phyloP scores from a whole-genome alignment of 1,284 basidiomycete species.

The Ustilago loliicola region DNA sequence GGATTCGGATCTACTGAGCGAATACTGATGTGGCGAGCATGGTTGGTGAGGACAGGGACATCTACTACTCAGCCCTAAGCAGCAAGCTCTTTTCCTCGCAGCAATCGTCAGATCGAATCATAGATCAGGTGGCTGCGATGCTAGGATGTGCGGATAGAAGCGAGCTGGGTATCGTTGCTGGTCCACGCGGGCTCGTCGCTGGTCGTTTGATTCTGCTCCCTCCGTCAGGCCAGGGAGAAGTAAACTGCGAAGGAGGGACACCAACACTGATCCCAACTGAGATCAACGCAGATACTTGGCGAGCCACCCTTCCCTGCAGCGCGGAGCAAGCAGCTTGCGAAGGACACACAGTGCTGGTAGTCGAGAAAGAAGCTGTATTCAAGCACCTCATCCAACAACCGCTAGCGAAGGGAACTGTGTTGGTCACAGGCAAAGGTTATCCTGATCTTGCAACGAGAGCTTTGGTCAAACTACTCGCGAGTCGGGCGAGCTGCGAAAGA shows the following conservation, averaged over 20 bases:
- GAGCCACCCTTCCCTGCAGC: conserved; percentile 7
- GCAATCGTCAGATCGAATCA: conserved; percentile 43
- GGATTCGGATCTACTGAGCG: background rate
- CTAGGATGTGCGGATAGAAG: conserved; percentile 17
- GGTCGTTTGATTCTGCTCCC: conserved; percentile 32
- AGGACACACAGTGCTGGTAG: conserved; percentile 49
- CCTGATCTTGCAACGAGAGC: conserved; percentile 53
- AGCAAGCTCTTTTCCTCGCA: conserved; percentile 50
- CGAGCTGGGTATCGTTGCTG: conserved; percentile 52
- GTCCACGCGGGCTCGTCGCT: conserved; percentile 49
- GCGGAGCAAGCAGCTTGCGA: background rate
- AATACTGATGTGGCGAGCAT: background rate
- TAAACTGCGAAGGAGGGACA: background rate
- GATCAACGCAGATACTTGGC: conserved; percentile 1
- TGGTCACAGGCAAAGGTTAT: conserved; percentile 59
- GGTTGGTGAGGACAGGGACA: conserved; percentile 28
- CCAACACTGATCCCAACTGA: conserved; percentile 22
- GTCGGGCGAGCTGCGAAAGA: background rate
- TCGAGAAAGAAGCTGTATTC: conserved; percentile 65
- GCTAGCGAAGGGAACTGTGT: background rate
- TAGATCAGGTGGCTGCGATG: conserved; percentile 26
- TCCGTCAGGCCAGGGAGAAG: background rate
- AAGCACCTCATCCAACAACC: conserved; percentile 31
- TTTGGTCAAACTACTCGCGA: conserved; percentile 22
- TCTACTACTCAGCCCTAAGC: conserved; percentile 55